These are phyloP conservation scores for Phenoliferia sp. DNA, from an alignment of 1,284 basidiomycete species.

Conservation along the genomic window DNA sequence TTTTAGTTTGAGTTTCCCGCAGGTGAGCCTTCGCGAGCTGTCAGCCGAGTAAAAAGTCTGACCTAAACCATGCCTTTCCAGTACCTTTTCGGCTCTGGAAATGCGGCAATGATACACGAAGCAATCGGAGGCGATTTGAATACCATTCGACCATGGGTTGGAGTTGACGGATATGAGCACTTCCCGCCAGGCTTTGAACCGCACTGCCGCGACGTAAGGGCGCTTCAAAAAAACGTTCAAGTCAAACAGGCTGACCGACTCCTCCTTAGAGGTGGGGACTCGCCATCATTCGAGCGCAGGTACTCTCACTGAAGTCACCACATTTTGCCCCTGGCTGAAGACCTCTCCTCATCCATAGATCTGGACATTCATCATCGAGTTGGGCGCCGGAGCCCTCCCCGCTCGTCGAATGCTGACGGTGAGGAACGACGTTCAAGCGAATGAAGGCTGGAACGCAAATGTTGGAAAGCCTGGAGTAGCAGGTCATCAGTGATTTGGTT, in stretches of 20 bases:
- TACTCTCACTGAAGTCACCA: neutral
- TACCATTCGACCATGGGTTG: neutral
- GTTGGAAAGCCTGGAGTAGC: neutral
- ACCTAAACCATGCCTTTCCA: neutral
- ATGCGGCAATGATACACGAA: neutral
- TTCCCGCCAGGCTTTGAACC: neutral
- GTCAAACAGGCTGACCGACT: neutral
- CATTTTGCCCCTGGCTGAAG: constrained; percentile 1
- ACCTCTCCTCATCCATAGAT: constrained; percentile 1
- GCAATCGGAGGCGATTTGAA: neutral
- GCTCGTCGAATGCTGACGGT: neutral
- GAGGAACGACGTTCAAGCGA: constrained; percentile 3
- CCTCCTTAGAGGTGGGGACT: neutral
- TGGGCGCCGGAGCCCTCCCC: constrained; percentile 6
- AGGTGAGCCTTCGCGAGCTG: neutral
- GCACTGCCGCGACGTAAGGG: neutral
- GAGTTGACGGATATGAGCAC: neutral
- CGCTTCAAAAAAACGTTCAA: neutral
- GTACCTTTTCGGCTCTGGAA: neutral
- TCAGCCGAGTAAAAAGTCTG: neutral
- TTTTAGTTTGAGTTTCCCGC: constrained; percentile 1
- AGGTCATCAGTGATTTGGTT: neutral
- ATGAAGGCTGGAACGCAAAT: constrained; percentile 10
- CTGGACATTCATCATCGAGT: constrained; percentile 8
- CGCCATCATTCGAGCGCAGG: too few relatives aligned